phyloP scores from a whole-genome alignment of 2,329 filamentous ascomycete genomes.

The Neospermospora avenae region DNA sequence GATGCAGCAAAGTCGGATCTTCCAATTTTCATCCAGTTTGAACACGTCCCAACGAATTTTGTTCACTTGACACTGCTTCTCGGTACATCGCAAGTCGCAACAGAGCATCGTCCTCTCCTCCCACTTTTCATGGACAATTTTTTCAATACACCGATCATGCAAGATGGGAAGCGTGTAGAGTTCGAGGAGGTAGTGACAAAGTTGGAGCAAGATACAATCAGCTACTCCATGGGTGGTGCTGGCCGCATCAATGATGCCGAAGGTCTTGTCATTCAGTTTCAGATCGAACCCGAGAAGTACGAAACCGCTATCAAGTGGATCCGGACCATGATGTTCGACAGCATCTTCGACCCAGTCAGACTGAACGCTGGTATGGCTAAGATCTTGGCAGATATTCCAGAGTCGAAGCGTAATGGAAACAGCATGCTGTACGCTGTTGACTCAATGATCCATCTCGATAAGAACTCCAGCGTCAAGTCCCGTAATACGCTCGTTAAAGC shows the following conservation, averaged over 20 bases:
- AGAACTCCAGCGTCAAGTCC: constrained; percentile 71
- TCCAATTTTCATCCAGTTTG: constrained; percentile 95
- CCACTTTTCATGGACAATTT: constrained; percentile 87
- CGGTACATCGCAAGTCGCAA: constrained; percentile 72
- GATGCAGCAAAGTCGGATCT: constrained; percentile 61
- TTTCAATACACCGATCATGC: constrained; percentile 84
- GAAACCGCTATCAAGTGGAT: constrained; percentile 78
- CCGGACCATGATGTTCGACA: constrained; percentile 80
- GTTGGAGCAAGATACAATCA: constrained; percentile 86
- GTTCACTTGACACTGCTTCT: constrained; percentile 80
- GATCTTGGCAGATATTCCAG: constrained; percentile 85
- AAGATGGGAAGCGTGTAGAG: constrained; percentile 70
- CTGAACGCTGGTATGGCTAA: constrained; percentile 69
- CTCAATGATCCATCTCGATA: constrained; percentile 76
- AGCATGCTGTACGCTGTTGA: constrained; percentile 64
- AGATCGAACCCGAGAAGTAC: constrained; percentile 88
- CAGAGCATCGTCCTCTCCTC: constrained; percentile 80
- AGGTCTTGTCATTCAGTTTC: constrained; percentile 76
- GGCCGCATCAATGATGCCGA: constrained; percentile 73
- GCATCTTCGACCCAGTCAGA: constrained; percentile 73
- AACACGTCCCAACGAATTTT: constrained; percentile 91
- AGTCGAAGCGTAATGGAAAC: constrained; percentile 82
- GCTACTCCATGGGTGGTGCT: constrained; percentile 70
- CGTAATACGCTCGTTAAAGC: constrained; percentile 82
- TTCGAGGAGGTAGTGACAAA: constrained; percentile 93